Conservation (phyloP, 495 filamentous ascomycete genomes). For the Aspergillus kassunensis region DNA sequence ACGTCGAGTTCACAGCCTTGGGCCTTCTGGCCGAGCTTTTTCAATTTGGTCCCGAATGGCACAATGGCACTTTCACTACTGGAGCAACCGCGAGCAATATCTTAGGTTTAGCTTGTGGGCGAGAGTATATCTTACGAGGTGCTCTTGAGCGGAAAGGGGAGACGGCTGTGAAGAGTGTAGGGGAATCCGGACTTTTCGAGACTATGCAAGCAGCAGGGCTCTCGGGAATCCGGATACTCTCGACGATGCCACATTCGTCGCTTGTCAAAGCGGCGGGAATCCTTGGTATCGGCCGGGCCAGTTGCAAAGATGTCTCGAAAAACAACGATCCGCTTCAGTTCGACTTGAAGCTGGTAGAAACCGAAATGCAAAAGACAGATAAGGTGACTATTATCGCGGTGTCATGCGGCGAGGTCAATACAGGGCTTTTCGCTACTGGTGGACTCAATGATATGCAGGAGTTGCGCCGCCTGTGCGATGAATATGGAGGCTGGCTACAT, state of each 20-base stretch:
- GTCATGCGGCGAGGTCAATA: conserved; percentile 88
- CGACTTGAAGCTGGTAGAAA: conserved; percentile 58
- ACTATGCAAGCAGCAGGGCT: conserved; percentile 62
- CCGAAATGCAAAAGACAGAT: conserved; percentile 44
- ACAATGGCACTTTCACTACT: conserved; percentile 72
- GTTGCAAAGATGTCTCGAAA: conserved; percentile 57
- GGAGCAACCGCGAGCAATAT: conserved; percentile 86
- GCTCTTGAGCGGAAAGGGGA: conserved; percentile 31
- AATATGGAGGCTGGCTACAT: conserved; percentile 81
- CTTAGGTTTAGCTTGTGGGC: conserved; percentile 71
- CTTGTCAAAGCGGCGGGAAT: conserved; percentile 77
- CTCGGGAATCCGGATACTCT: conserved; percentile 67
- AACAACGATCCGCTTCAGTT: conserved; percentile 57
- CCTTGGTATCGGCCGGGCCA: conserved; percentile 70
- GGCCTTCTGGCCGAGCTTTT: conserved; percentile 66
- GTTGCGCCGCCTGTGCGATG: conserved; percentile 66
- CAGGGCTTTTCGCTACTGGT: conserved; percentile 71
- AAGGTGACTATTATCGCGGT: conserved; percentile 71
- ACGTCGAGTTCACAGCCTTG: conserved; percentile 69
- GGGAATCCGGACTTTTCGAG: conserved; percentile 62
- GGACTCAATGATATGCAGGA: conserved; percentile 54
- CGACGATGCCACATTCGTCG: conserved; percentile 78
- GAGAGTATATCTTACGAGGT: conserved; percentile 59
- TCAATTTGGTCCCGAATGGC: conserved; percentile 48
- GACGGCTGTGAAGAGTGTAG: conserved; percentile 49